Percentiles rank a stretch among this genome's conserved stretches.
These are phyloP conservation scores for Capsella rubella DNA, from an alignment of 441 rosid species.

Conservation along the genomic window DNA sequence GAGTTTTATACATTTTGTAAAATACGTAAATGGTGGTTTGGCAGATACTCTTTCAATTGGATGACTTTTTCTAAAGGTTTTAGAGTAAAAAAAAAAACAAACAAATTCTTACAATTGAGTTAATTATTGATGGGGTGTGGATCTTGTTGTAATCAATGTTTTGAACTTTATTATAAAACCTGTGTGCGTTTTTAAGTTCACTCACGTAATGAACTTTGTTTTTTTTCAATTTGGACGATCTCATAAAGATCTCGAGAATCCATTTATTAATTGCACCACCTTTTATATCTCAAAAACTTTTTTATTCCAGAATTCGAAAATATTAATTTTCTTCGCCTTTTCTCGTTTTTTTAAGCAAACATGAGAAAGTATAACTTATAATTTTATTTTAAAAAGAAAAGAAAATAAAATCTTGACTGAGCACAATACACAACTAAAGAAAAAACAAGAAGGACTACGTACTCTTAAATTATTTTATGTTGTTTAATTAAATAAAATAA, in stretches of 20 bases:
- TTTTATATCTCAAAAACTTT: neutral
- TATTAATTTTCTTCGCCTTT: neutral
- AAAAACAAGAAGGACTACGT: no score
- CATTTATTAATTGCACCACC: conserved; percentile 12
- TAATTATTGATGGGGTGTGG: conserved; percentile 1
- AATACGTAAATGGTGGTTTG: no score
- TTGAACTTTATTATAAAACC: neutral
- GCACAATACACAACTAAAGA: no score
- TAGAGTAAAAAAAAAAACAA: no score
- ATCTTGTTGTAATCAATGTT: conserved; percentile 23
- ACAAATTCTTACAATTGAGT: neutral
- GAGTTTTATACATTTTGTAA: no score
- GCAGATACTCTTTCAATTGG: no score
- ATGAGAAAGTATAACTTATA: neutral
- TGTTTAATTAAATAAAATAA: no score
- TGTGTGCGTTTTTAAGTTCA: conserved; percentile 12
- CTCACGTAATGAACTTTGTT: conserved; percentile 1
- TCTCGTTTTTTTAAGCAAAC: neutral
- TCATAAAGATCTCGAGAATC: neutral
- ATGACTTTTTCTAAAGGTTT: no score
- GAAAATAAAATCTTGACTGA: no score
- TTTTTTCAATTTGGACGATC: neutral
- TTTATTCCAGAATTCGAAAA: neutral
- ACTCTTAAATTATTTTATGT: no score
- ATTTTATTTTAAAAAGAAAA: no score